Evolutionary conservation across 2,329 filamentous ascomycete genomes (phyloP), one percentile per base, ranked within the genome.

Genomic region (Mycosphaerelloides madeirae): DNA sequence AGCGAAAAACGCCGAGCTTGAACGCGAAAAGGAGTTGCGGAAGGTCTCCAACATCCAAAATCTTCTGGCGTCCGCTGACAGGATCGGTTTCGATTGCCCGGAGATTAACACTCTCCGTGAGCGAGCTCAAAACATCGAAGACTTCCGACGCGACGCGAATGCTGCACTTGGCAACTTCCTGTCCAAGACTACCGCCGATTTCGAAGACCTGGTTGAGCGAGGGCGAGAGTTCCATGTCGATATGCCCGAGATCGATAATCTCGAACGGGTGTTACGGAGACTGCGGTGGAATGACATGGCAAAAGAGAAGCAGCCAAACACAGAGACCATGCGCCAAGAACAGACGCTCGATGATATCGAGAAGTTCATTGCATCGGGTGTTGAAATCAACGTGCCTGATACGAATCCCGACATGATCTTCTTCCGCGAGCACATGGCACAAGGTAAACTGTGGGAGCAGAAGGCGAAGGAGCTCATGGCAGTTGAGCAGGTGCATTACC

Each of bases 381-480:
- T 80, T 35, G 82, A 87, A 33, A 75, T 97, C 3, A 83, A 84
- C 3, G 85, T 98, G 6, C 80, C 85, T 1, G 77, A 82, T 1
- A 87, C 83, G 56, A 90, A 95, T 62, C 85, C 90, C 38, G 83
- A 91, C 53, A 75, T 96, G 43, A 72, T 77, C 11, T 83, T 81
- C 65, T 87, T 88, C 60, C 80, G 81, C 48, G 85, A 91, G 20
- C 84, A 95, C 64, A 78, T 84, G 54, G 74, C 77, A 6, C 80
- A 84, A 19, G 93, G 91, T 31, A 80, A 89, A 60, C 75, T 86
- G 35, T 98, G 93, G 93, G 93, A 97, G 69, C 76, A 80, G 37
- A 97, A 96, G 66, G 91, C 89, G 2, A 85, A 86, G 58, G 91
- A 98, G 64, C 75, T 98, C 41, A 94, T 97, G 69, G 79, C 82